Conservation (phyloP, 2,329 filamentous ascomycete species). For the Myrmaecium sp. region DNA sequence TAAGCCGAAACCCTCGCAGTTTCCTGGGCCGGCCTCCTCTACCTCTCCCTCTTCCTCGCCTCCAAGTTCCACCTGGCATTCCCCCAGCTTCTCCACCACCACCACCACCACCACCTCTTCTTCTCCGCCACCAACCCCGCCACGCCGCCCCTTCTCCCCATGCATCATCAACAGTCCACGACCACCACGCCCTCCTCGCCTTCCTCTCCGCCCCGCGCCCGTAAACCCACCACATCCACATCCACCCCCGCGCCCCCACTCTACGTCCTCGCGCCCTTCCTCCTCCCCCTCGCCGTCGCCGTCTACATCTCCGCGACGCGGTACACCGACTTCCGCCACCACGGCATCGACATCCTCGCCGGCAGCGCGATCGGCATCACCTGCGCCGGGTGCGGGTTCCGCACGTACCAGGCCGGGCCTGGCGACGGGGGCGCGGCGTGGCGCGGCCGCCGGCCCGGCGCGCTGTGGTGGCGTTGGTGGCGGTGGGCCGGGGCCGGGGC, state of each 20-base stretch:
- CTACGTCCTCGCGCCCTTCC: constrained; percentile 53
- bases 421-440: too few species aligned
- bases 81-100: constrained; percentile 45
- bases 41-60: constrained; percentile 74
- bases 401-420: constrained; percentile 88
- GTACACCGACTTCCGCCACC: constrained; percentile 77
- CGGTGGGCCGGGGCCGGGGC: too few species aligned
- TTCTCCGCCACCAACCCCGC: constrained; percentile 2
- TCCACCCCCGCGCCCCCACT: constrained; percentile 68
- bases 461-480: too few species aligned
- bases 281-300: constrained; percentile 56
- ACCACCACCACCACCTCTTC: background rate
- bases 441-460: too few species aligned
- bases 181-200: constrained; percentile 5
- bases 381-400: constrained; percentile 58
- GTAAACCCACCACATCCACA: constrained; percentile 43
- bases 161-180: constrained; percentile 16
- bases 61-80: constrained; percentile 63
- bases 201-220: too few species aligned
- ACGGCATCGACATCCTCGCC: constrained; percentile 81
- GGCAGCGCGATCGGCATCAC: constrained; percentile 64
- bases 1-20: constrained; percentile 21
- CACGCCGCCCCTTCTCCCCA: constrained; percentile 4
- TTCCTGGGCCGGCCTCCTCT: constrained; percentile 63
- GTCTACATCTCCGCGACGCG: constrained; percentile 74